These are phyloP conservation scores for Penicillium salamii DNA, from an alignment of 495 filamentous ascomycete species.

Conservation along the genomic window DNA sequence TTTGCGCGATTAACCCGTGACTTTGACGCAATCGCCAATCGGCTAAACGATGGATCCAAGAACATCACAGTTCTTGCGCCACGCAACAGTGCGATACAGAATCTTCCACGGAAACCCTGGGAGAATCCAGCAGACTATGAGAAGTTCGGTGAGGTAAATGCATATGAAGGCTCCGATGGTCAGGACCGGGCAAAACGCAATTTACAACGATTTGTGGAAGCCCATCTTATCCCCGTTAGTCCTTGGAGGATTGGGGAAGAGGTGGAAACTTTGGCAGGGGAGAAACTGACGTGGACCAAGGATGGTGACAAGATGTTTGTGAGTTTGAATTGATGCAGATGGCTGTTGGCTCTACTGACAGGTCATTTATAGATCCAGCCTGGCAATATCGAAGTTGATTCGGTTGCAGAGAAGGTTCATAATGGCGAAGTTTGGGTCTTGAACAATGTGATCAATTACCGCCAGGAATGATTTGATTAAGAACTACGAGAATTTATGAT, in stretches of 20 bases:
- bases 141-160: slow-evolving; percentile 61
- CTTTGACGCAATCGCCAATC: slow-evolving; percentile 66
- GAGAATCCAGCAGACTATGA: slow-evolving; percentile 82
- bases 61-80: slow-evolving; percentile 93
- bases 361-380: slow-evolving; percentile 66
- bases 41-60: slow-evolving; percentile 61
- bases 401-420: slow-evolving; percentile 65
- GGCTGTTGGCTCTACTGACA: slow-evolving; percentile 4
- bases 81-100: slow-evolving; percentile 73
- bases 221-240: slow-evolving; percentile 71
- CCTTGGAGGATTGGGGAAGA: slow-evolving; percentile 82
- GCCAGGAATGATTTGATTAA: slow-evolving; percentile 6
- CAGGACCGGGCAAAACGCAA: slow-evolving; percentile 78
- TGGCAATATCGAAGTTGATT: slow-evolving; percentile 68
- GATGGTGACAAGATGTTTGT: slow-evolving; percentile 72
- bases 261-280: slow-evolving; percentile 65
- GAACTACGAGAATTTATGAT: slow-evolving; percentile 10
- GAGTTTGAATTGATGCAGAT: slow-evolving; percentile 25
- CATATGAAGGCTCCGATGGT: slow-evolving; percentile 77
- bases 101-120: slow-evolving; percentile 88
- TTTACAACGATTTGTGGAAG: slow-evolving; percentile 79
- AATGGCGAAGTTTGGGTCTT: slow-evolving; percentile 88
- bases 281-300: slow-evolving; percentile 76
- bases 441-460: slow-evolving; percentile 64
- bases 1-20: slow-evolving; percentile 85